Percentiles rank a stretch among this genome's conserved stretches.
phyloP scores from a whole-genome alignment of 345 rosid species.

The Eucalyptus cladocalyx region DNA sequence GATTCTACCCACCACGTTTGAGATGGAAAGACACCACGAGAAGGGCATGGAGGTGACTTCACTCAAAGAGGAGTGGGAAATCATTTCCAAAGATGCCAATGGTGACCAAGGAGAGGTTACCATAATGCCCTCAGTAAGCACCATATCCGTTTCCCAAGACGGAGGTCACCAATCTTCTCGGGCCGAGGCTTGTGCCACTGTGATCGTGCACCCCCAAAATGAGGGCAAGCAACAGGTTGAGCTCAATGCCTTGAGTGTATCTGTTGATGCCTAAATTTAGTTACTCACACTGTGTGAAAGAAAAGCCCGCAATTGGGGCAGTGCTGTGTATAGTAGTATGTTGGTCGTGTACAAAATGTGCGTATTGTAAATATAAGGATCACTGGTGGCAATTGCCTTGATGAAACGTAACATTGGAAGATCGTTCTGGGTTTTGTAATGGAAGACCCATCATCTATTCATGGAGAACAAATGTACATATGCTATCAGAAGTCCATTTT shows the following conservation, averaged over 20 bases:
- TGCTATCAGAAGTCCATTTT: background rate
- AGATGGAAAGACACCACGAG: conserved; percentile 43
- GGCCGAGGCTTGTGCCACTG: conserved; percentile 58
- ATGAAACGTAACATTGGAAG: background rate
- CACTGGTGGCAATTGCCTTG: background rate
- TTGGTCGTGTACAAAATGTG: background rate
- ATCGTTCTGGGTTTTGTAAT: background rate
- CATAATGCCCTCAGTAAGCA: conserved; percentile 23
- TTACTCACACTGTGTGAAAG: background rate
- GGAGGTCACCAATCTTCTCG: conserved; percentile 14
- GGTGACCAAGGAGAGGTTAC: background rate
- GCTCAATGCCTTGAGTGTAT: conserved; percentile 64
- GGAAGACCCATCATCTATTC: background rate
- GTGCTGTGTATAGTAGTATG: background rate
- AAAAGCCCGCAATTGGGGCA: background rate
- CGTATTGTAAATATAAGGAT: background rate
- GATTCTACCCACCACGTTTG: conserved; percentile 63
- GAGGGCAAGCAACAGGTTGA: conserved; percentile 66
- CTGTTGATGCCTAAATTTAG: conserved; percentile 35
- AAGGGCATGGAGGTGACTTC: conserved; percentile 69
- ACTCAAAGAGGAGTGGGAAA: conserved; percentile 90
- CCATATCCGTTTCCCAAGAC: conserved; percentile 37
- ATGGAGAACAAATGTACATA: background rate
- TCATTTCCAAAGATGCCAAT: conserved; percentile 14
- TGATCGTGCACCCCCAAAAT: conserved; percentile 30